Percentiles rank a stretch among this genome's conserved stretches.
These are phyloP conservation scores for Phytophthora pluvialis DNA, from an alignment of 352 stramenopile species.

Conservation along the genomic window DNA sequence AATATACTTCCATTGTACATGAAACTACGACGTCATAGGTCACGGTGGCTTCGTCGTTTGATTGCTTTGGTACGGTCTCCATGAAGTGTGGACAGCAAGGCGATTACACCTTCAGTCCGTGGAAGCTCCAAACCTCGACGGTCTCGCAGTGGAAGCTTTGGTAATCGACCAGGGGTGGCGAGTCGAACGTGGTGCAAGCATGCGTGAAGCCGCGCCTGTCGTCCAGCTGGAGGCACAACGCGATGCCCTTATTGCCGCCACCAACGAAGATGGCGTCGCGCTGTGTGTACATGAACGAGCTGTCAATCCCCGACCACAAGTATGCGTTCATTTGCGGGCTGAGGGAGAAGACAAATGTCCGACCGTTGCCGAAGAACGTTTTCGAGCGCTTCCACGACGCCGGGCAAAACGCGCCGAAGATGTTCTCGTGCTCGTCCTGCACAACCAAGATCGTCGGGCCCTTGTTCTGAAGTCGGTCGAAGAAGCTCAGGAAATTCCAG, in stretches of 20 bases:
- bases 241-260: slow-evolving; percentile 70
- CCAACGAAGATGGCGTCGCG: slow-evolving; percentile 68
- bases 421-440: slow-evolving; percentile 70
- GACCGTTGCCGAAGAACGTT: slow-evolving; percentile 76
- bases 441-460: slow-evolving; percentile 72
- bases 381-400: slow-evolving; percentile 62
- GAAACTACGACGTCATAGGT: slow-evolving; percentile 29
- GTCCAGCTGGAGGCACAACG: slow-evolving; percentile 74
- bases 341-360: slow-evolving; percentile 79
- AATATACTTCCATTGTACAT: slow-evolving; percentile 39
- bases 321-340: slow-evolving; percentile 61
- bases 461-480: slow-evolving; percentile 58
- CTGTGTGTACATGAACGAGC: slow-evolving; percentile 74
- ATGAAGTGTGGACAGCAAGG: not conserved
- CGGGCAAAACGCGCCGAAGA: slow-evolving; percentile 80
- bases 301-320: slow-evolving; percentile 68
- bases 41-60: slow-evolving; percentile 19
- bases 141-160: slow-evolving; percentile 67
- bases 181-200: slow-evolving; percentile 71
- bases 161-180: slow-evolving; percentile 50
- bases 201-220: slow-evolving; percentile 75
- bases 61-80: slow-evolving; percentile 9
- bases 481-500: slow-evolving; percentile 79
- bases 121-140: slow-evolving; percentile 79
- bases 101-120: slow-evolving; percentile 63